These are phyloP conservation scores for Rosellinia necatrix DNA, from an alignment of 2,329 filamentous ascomycete species.

Conservation along the genomic window DNA sequence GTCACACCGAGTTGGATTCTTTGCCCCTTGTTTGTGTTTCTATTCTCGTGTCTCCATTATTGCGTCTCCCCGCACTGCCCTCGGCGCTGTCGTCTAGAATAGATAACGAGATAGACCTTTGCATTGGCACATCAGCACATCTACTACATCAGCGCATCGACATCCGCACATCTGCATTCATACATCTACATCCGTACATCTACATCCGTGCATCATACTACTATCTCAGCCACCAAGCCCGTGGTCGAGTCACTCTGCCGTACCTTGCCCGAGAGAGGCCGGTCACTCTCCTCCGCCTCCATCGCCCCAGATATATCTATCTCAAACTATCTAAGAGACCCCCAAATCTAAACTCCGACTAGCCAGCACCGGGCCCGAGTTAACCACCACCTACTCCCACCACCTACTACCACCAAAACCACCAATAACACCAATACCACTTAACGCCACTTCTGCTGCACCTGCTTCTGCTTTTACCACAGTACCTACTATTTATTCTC, in stretches of 20 bases:
- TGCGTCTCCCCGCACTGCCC: background rate
- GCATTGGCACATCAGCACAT: background rate
- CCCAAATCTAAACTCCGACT: slow-evolving; percentile 16
- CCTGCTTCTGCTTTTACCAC: too few relatives aligned
- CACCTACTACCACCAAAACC: too few relatives aligned
- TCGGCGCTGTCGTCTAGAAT: background rate
- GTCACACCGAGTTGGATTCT: background rate
- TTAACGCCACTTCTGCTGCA: too few relatives aligned
- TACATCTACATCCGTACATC: too few relatives aligned
- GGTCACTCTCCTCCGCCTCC: slow-evolving; percentile 2
- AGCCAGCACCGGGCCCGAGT: slow-evolving; percentile 9
- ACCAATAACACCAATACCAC: too few relatives aligned
- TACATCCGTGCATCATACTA: too few relatives aligned
- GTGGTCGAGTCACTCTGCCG: slow-evolving; percentile 5
- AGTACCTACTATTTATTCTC: too few relatives aligned
- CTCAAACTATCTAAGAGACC: too few relatives aligned
- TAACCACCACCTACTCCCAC: too few relatives aligned
- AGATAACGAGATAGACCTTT: background rate
- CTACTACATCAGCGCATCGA: too few relatives aligned
- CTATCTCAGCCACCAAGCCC: slow-evolving; percentile 5
- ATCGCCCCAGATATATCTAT: slow-evolving; percentile 20
- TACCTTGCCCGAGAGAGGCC: slow-evolving; percentile 4
- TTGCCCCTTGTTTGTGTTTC: background rate
- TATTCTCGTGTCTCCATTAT: background rate
- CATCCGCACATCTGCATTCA: too few relatives aligned